Conservation (phyloP, 2,329 filamentous ascomycete genomes). For the Cytospora piceicola region DNA sequence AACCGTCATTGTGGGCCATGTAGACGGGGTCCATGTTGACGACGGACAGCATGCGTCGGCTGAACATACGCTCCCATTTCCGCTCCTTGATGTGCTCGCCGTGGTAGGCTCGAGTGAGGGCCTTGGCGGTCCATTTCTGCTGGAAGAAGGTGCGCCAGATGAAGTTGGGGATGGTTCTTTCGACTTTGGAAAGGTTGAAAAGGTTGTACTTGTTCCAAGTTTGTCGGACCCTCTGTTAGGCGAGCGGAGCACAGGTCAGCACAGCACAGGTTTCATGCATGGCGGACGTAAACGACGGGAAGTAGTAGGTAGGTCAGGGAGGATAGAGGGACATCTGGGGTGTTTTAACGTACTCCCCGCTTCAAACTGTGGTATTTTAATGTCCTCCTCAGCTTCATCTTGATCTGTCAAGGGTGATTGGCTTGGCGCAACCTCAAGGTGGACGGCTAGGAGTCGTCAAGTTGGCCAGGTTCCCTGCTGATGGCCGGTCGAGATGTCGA, state of each 20-base stretch:
- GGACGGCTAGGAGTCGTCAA: constrained; percentile 16
- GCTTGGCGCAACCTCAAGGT: constrained; percentile 11
- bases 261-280: not conserved
- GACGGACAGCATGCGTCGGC: constrained; percentile 76
- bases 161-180: constrained; percentile 28
- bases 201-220: constrained; percentile 98
- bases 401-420: constrained; percentile 35
- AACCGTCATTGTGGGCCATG: constrained; percentile 80
- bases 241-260: constrained; percentile 22
- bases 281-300: constrained; percentile 13
- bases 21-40: constrained; percentile 83
- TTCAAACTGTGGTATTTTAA: constrained; percentile 70
- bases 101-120: constrained; percentile 82
- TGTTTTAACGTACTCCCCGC: constrained; percentile 58
- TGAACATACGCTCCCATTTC: constrained; percentile 94
- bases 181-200: constrained; percentile 70
- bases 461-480: constrained; percentile 15
- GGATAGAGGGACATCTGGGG: constrained; percentile 17
- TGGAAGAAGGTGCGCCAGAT: constrained; percentile 80
- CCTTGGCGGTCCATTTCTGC: constrained; percentile 96
- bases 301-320: constrained; percentile 20
- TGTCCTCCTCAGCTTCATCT: constrained; percentile 58
- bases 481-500: constrained; percentile 2
- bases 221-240: constrained; percentile 80
- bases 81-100: constrained; percentile 92